A percentile compares a stretch with the other conserved stretches of the same genome.
Conservation (phyloP, 306 rosid genomes). For the Gleditsia sinensis region DNA sequence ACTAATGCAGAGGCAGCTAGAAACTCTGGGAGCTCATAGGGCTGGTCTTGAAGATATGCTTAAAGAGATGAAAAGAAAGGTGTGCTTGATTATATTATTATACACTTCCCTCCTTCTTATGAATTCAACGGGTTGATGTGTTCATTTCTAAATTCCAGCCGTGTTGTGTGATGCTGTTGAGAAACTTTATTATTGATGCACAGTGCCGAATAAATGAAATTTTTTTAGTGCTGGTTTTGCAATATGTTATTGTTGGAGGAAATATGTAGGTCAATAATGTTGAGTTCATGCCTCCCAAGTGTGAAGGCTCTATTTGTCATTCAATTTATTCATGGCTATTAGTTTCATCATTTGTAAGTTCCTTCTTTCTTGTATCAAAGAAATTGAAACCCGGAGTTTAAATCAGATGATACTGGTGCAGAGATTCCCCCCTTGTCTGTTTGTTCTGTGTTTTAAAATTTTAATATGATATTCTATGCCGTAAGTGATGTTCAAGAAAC, state of each 20-base stretch:
- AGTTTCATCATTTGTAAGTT: background rate
- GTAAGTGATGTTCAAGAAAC: background rate
- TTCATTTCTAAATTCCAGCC: background rate
- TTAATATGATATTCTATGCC: background rate
- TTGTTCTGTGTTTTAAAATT: conserved; percentile 10
- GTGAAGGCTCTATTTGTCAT: background rate
- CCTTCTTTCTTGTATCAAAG: background rate
- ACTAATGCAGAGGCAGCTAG: conserved; percentile 86
- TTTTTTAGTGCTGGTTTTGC: background rate
- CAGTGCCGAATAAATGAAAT: background rate
- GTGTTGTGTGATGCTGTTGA: background rate
- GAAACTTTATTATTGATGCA: background rate
- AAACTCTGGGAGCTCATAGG: conserved; percentile 94
- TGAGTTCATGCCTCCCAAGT: background rate
- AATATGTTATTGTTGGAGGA: background rate
- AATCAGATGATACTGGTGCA: background rate
- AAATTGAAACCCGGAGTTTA: background rate
- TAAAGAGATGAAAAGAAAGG: conserved; percentile 99
- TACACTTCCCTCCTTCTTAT: background rate
- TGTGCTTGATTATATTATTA: conserved; percentile 23
- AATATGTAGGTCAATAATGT: background rate
- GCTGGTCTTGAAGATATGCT: conserved; percentile 99
- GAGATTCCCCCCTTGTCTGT: no score
- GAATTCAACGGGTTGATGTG: background rate
- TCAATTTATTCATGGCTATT: background rate